These are phyloP conservation scores for Zymoseptoria crescenta DNA, from an alignment of 2,329 filamentous ascomycete genomes.

Conservation along the genomic window DNA sequence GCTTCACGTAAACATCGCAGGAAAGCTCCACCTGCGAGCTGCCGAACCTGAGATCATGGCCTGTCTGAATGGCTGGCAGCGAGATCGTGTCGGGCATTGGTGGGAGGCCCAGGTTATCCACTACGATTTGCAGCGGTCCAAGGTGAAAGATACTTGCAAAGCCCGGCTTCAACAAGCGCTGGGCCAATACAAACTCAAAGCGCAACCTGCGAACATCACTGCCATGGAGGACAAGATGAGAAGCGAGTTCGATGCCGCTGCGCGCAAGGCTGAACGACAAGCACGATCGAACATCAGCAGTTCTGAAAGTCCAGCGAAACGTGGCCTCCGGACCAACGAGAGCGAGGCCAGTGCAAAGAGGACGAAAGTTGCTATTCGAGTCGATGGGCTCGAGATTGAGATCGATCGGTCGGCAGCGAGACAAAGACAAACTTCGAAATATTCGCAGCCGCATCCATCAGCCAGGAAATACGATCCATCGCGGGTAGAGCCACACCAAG, in stretches of 20 bases:
- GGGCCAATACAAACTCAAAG: slow-evolving; percentile 39
- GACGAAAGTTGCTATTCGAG: slow-evolving; percentile 22
- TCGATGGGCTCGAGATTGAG: slow-evolving; percentile 19
- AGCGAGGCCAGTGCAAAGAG: slow-evolving; percentile 14
- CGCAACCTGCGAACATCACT: slow-evolving; percentile 41
- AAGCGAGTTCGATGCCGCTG: slow-evolving; percentile 48
- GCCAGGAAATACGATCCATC: too few species aligned
- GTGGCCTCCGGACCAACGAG: slow-evolving; percentile 17
- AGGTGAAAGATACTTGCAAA: slow-evolving; percentile 51
- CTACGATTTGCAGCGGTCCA: slow-evolving; percentile 51
- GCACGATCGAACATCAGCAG: neutral
- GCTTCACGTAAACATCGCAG: slow-evolving; percentile 23
- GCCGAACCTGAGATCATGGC: slow-evolving; percentile 19
- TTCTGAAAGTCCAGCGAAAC: slow-evolving; percentile 14
- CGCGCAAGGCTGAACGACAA: slow-evolving; percentile 38
- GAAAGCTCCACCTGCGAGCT: slow-evolving; percentile 25
- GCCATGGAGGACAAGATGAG: slow-evolving; percentile 49
- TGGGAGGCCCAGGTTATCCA: slow-evolving; percentile 57
- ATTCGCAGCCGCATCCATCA: too few species aligned
- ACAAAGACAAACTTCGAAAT: too few species aligned
- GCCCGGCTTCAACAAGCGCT: slow-evolving; percentile 53
- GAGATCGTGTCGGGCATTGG: slow-evolving; percentile 52
- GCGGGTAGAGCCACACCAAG: too few species aligned
- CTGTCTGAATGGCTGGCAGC: slow-evolving; percentile 21
- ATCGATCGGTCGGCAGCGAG: slow-evolving; percentile 17